Evolutionary conservation across 257 asterid species (phyloP).

Genomic region (Echium plantagineum): DNA sequence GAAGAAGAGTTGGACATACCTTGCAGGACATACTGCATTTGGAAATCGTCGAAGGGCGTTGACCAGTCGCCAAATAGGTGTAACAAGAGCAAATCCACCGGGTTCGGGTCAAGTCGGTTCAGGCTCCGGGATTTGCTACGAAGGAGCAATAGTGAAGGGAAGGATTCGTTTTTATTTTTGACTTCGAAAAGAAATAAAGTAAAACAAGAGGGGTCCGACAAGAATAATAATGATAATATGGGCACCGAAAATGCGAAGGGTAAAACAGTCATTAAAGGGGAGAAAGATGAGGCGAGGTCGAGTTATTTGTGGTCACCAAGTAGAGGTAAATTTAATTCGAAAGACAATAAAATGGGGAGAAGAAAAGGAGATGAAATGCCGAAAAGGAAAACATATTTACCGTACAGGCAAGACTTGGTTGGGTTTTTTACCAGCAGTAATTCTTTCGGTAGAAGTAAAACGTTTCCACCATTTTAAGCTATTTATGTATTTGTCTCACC

Average conservation of each 20-base stretch:
- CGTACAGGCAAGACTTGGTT: slow-evolving; percentile 57
- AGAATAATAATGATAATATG: too few species aligned
- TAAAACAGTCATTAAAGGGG: neutral
- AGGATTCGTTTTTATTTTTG: slow-evolving; percentile 53
- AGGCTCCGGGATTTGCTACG: slow-evolving; percentile 51
- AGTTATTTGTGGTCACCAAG: too few species aligned
- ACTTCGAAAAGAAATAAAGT: slow-evolving; percentile 35
- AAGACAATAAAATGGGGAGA: neutral
- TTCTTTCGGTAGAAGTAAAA: too few species aligned
- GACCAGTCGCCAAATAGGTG: slow-evolving; percentile 41
- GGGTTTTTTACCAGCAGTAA: slow-evolving; percentile 49
- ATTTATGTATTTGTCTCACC: too few species aligned
- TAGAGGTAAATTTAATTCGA: slow-evolving; percentile 17
- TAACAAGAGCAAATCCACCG: slow-evolving; percentile 78
- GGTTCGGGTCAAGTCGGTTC: slow-evolving; percentile 73
- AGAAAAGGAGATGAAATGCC: slow-evolving; percentile 25
- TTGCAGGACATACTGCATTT: slow-evolving; percentile 52
- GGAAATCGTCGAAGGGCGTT: slow-evolving; percentile 50
- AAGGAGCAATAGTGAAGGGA: slow-evolving; percentile 67
- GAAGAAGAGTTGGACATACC: slow-evolving; percentile 52
- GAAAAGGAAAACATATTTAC: slow-evolving; percentile 62
- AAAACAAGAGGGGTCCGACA: slow-evolving; percentile 8
- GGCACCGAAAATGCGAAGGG: slow-evolving; percentile 11
- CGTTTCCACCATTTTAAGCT: too few species aligned
- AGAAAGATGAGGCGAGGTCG: too few species aligned